Percentiles rank a stretch among this genome's conserved stretches.
phyloP scores from a whole-genome alignment of 768 basidiomycete genomes.

The Russula earlei region DNA sequence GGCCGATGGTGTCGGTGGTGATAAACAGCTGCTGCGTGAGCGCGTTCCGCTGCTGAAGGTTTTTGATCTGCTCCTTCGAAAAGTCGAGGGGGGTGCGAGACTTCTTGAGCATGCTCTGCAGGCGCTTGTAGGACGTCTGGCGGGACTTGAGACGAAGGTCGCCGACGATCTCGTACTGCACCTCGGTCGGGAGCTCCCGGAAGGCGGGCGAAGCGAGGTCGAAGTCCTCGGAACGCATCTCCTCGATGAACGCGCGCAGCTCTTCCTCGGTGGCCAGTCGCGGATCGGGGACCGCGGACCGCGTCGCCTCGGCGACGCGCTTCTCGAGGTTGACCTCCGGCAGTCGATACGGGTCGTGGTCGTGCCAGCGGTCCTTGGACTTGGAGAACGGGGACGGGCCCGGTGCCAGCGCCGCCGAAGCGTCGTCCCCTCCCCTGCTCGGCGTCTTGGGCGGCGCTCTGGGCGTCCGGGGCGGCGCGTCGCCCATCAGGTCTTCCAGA shows the following conservation, averaged over 20 bases:
- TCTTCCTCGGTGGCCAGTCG: constrained; percentile 96
- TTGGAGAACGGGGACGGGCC: constrained; percentile 39
- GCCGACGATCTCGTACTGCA: constrained; percentile 97
- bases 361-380: constrained; percentile 56
- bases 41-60: constrained; percentile 78
- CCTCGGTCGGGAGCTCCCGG: constrained; percentile 85
- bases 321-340: constrained; percentile 72
- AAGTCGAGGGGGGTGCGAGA: constrained; percentile 86
- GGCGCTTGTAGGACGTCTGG: constrained; percentile 84
- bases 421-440: constrained; percentile 18
- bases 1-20: constrained; percentile 90
- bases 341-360: constrained; percentile 89
- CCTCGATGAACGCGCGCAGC: constrained; percentile 84
- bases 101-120: constrained; percentile 81
- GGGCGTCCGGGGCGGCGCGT: constrained; percentile 44
- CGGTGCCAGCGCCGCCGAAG: constrained; percentile 23
- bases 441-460: constrained; percentile 28
- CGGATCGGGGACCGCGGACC: constrained; percentile 64
- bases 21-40: constrained; percentile 88
- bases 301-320: constrained; percentile 51
- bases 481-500: constrained; percentile 71
- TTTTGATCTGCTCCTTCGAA: constrained; percentile 90
- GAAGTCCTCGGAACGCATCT: constrained; percentile 93
- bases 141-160: constrained; percentile 91
- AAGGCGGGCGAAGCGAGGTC: constrained; percentile 87